These are phyloP conservation scores for Pyrus communis DNA, from an alignment of 306 rosid genomes.

Conservation along the genomic window DNA sequence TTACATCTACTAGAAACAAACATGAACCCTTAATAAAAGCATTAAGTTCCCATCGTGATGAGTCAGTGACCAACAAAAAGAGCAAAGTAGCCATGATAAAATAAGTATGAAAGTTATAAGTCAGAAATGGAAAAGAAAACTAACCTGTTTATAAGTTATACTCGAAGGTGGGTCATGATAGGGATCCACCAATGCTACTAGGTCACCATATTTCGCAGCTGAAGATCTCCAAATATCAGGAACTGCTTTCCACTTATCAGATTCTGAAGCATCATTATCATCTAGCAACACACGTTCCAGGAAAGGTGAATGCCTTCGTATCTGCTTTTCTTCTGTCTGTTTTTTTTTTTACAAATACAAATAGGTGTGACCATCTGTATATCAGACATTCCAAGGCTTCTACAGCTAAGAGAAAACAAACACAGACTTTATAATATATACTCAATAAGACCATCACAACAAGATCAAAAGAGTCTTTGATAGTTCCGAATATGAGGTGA, in stretches of 20 bases:
- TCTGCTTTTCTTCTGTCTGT: constrained; percentile 38
- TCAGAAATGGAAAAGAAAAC: not conserved
- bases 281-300: constrained; percentile 56
- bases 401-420: not conserved
- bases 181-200: constrained; percentile 64
- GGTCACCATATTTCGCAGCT: constrained; percentile 76
- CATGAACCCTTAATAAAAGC: not conserved
- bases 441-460: not conserved
- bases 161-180: constrained; percentile 80
- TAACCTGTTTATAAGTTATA: constrained; percentile 68
- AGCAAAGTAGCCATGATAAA: constrained; percentile 6
- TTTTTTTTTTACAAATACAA: not conserved
- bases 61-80: not conserved
- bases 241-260: constrained; percentile 79
- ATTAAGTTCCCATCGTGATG: not conserved
- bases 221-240: constrained; percentile 94
- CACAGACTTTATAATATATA: not conserved
- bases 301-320: constrained; percentile 60
- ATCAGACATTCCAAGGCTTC: not conserved
- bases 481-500: not conserved
- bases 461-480: not conserved
- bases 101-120: not conserved
- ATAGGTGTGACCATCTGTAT: not conserved
- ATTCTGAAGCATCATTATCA: constrained; percentile 26
- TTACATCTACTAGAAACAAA: not conserved